Conservation (phyloP, 768 basidiomycete genomes). For the Sporobolomyces roseus region DNA sequence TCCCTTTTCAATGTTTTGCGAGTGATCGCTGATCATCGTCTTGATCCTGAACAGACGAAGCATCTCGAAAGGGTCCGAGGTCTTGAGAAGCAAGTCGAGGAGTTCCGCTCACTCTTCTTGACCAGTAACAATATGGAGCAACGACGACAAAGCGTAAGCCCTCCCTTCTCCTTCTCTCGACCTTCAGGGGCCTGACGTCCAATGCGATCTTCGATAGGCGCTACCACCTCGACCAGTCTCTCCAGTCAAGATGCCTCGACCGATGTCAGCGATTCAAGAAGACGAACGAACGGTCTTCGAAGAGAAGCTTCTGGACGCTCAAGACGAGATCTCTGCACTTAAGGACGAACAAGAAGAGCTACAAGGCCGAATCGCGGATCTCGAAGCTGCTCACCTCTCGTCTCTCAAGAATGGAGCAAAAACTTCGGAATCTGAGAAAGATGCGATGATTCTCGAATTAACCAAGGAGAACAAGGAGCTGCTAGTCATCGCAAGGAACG, state of each 20-base stretch:
- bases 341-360: constrained; percentile 63
- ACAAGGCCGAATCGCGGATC: constrained; percentile 62
- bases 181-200: neutral
- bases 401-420: constrained; percentile 3
- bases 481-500: constrained; percentile 37
- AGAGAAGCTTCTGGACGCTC: constrained; percentile 38
- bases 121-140: constrained; percentile 43
- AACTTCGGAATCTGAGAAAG: constrained; percentile 12
- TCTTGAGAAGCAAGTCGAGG: constrained; percentile 39
- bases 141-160: constrained; percentile 29
- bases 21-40: neutral
- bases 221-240: constrained; percentile 36
- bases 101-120: constrained; percentile 42
- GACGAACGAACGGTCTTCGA: constrained; percentile 12
- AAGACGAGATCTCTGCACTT: constrained; percentile 76
- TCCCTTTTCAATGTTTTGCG: neutral
- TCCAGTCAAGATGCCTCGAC: constrained; percentile 27
- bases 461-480: constrained; percentile 33
- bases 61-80: constrained; percentile 31
- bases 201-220: neutral
- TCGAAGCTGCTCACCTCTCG: constrained; percentile 44
- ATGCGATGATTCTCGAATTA: constrained; percentile 15
- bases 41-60: neutral
- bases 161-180: neutral
- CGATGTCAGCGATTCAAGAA: neutral